Percentiles rank a stretch among this genome's conserved stretches.
Evolutionary conservation across 2,329 filamentous ascomycete species (phyloP).

Genomic region (Seiridium cupressi): DNA sequence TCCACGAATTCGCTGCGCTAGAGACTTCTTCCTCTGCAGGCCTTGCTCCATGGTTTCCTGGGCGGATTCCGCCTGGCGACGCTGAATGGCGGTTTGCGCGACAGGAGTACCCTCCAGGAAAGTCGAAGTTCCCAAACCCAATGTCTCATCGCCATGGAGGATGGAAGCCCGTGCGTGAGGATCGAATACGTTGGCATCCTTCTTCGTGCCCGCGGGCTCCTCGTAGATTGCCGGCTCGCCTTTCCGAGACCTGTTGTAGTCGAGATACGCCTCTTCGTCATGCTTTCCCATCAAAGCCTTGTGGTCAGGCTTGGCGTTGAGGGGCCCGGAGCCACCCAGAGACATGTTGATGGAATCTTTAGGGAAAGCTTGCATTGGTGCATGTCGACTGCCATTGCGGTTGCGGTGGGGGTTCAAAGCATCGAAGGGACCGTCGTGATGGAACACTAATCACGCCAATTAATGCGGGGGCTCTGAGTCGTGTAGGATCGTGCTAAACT

Average conservation of each 20-base stretch:
- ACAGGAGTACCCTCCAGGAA: constrained; percentile 94
- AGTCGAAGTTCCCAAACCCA: constrained; percentile 88
- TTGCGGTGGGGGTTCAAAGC: constrained; percentile 95
- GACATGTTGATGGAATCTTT: constrained; percentile 91
- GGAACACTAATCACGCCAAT: constrained; percentile 68
- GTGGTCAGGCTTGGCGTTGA: constrained; percentile 80
- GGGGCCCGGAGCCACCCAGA: constrained; percentile 80
- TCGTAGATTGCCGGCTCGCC: constrained; percentile 26
- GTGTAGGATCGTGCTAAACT: constrained; percentile 34
- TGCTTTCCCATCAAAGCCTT: constrained; percentile 80
- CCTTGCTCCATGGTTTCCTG: constrained; percentile 55
- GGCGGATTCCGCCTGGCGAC: constrained; percentile 67
- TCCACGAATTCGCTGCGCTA: constrained; percentile 86
- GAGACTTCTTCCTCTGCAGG: constrained; percentile 86
- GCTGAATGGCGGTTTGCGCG: constrained; percentile 74
- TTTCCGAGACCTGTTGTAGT: constrained; percentile 55
- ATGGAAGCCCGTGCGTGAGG: constrained; percentile 65
- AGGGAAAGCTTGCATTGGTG: constrained; percentile 96
- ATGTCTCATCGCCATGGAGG: constrained; percentile 79
- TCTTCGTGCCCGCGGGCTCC: constrained; percentile 32
- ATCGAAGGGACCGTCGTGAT: constrained; percentile 97
- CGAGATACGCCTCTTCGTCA: constrained; percentile 81
- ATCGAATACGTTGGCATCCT: constrained; percentile 60
- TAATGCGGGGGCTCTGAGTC: neutral
- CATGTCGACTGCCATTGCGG: constrained; percentile 74